Conservation (phyloP, 495 filamentous ascomycete genomes). For the Penicillium samsonianum region DNA sequence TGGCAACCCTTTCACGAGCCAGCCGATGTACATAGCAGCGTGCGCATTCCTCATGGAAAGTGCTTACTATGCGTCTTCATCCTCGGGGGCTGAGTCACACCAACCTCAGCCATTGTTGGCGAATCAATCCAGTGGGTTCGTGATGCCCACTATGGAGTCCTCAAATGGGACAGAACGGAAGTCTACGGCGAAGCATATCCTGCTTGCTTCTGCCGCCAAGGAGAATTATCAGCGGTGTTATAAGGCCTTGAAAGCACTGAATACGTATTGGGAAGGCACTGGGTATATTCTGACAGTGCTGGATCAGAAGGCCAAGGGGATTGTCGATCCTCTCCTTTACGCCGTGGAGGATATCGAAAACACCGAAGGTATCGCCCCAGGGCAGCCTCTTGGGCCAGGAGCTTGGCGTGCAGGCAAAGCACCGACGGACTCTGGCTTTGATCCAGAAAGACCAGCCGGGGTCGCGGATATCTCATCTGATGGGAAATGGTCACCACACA, state of each 20-base stretch:
- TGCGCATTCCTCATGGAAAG: constrained; percentile 85
- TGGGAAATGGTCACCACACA: constrained; percentile 44
- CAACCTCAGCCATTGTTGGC: constrained; percentile 35
- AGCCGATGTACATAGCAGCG: constrained; percentile 87
- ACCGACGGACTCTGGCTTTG: constrained; percentile 27
- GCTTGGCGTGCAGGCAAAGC: constrained; percentile 44
- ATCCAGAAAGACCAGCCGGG: constrained; percentile 27
- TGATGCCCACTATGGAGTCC: constrained; percentile 42
- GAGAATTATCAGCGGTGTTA: constrained; percentile 82
- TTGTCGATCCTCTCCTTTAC: constrained; percentile 77
- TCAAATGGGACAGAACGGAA: constrained; percentile 43
- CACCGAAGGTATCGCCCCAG: constrained; percentile 42
- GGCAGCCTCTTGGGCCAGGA: constrained; percentile 43
- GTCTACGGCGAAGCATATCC: constrained; percentile 63
- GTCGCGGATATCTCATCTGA: constrained; percentile 32
- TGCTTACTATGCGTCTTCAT: constrained; percentile 48
- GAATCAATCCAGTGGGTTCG: constrained; percentile 45
- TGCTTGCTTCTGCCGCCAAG: constrained; percentile 72
- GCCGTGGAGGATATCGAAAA: constrained; percentile 77
- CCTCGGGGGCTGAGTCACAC: constrained; percentile 35
- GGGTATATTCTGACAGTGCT: constrained; percentile 81
- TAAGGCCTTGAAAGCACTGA: constrained; percentile 72
- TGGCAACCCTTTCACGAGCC: constrained; percentile 83
- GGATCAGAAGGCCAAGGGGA: constrained; percentile 84
- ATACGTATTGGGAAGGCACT: constrained; percentile 82